These are phyloP conservation scores for Clonostachys rhizophaga DNA, from an alignment of 2,329 filamentous ascomycete genomes.

Conservation along the genomic window DNA sequence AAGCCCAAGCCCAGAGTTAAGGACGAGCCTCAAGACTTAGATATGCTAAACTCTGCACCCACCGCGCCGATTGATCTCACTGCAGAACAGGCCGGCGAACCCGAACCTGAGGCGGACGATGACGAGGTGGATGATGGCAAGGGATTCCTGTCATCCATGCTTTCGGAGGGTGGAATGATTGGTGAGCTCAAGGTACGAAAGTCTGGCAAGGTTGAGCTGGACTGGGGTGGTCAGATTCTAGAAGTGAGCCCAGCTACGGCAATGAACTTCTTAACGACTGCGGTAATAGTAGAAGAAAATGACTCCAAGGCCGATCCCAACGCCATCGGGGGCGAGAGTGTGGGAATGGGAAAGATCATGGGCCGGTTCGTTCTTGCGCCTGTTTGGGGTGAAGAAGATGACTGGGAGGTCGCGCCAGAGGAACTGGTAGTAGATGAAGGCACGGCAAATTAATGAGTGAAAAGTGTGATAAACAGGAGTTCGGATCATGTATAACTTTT, in stretches of 20 bases:
- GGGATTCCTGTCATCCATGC: conserved; percentile 30
- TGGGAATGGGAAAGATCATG: conserved; percentile 60
- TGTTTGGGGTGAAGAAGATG: conserved; percentile 52
- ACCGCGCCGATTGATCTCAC: conserved; percentile 36
- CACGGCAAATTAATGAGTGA: neutral
- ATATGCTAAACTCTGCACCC: conserved; percentile 25
- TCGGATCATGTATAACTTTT: no score
- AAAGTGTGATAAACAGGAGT: no score
- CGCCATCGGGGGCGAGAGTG: conserved; percentile 42
- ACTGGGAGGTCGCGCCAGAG: conserved; percentile 41
- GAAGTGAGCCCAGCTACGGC: conserved; percentile 46
- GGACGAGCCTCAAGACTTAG: conserved; percentile 30
- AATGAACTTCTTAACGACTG: conserved; percentile 52
- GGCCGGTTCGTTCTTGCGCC: conserved; percentile 58
- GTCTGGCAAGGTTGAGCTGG: conserved; percentile 57
- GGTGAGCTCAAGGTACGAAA: conserved; percentile 56
- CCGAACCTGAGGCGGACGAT: conserved; percentile 20
- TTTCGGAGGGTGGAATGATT: conserved; percentile 50
- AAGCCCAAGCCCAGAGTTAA: conserved; percentile 25
- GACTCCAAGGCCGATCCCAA: conserved; percentile 42
- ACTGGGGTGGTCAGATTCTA: conserved; percentile 56
- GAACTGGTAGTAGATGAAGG: conserved; percentile 13
- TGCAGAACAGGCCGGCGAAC: conserved; percentile 11
- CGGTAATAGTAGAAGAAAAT: conserved; percentile 54
- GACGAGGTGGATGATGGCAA: conserved; percentile 20